phyloP scores from a whole-genome alignment of 345 rosid genomes.

The Eucalyptus camaldulensis region DNA sequence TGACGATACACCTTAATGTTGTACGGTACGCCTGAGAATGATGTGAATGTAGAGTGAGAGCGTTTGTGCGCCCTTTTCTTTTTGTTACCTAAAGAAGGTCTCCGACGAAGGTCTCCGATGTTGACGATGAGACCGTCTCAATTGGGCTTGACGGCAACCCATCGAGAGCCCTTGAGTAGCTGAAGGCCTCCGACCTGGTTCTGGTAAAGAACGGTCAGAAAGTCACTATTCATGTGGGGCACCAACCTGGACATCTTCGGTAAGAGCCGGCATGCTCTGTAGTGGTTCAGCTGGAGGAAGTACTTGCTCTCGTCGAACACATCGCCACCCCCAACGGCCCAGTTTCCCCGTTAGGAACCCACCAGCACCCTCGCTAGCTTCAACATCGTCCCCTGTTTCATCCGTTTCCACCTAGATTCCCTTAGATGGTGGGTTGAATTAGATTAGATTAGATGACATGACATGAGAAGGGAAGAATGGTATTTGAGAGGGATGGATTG shows the following conservation, averaged over 20 bases:
- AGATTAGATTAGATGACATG: neutral
- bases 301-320: slow-evolving; percentile 22
- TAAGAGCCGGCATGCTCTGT: slow-evolving; percentile 36
- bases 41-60: neutral
- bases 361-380: slow-evolving; percentile 32
- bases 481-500: neutral
- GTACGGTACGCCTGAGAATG: neutral
- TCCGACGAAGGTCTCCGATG: slow-evolving; percentile 54
- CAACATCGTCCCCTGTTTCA: slow-evolving; percentile 38
- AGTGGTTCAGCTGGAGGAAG: slow-evolving; percentile 43
- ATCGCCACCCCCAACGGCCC: slow-evolving; percentile 4
- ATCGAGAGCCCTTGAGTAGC: slow-evolving; percentile 44
- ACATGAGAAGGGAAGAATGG: neutral
- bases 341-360: slow-evolving; percentile 30
- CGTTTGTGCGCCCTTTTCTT: neutral
- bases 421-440: neutral
- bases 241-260: slow-evolving; percentile 29
- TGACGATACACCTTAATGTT: neutral
- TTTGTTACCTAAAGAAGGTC: slow-evolving; percentile 48
- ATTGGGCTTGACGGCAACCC: slow-evolving; percentile 50
- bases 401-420: neutral
- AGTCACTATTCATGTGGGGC: slow-evolving; percentile 57
- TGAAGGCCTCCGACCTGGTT: slow-evolving; percentile 59
- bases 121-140: slow-evolving; percentile 50
- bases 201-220: slow-evolving; percentile 49